phyloP scores from a whole-genome alignment of 345 rosid genomes.

The Citrus trifoliata region DNA sequence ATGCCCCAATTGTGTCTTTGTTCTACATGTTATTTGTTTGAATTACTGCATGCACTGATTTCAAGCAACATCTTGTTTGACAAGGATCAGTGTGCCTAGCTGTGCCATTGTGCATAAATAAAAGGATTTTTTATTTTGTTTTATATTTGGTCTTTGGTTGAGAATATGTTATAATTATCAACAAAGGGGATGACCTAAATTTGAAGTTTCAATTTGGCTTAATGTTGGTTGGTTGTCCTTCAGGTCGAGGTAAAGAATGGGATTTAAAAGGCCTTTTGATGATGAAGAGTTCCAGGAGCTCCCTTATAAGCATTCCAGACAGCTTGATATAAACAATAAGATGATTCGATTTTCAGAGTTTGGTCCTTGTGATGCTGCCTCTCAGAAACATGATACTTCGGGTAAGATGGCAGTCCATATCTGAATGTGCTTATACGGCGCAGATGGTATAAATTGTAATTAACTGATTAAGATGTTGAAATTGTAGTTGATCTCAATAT shows the following conservation, averaged over 20 bases:
- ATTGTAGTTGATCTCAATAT: not conserved
- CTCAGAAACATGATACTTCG: conserved; percentile 14
- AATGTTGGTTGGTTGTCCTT: conserved; percentile 7
- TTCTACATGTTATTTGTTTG: not conserved
- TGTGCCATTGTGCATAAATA: not conserved
- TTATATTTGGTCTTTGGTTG: not conserved
- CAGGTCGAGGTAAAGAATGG: conserved; percentile 34
- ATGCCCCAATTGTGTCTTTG: not conserved
- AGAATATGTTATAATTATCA: not conserved
- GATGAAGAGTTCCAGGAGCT: conserved; percentile 43
- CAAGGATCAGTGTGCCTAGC: not conserved
- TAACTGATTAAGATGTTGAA: not conserved
- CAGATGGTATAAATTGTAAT: no score
- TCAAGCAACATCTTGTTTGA: not conserved
- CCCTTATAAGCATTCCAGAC: conserved; percentile 44
- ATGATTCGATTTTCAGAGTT: conserved; percentile 20
- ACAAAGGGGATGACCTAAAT: not conserved
- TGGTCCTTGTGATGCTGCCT: conserved; percentile 23
- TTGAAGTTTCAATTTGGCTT: not conserved
- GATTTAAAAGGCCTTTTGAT: conserved; percentile 48
- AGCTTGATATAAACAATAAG: conserved; percentile 31
- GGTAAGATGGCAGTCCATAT: conserved; percentile 24
- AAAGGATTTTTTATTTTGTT: not conserved
- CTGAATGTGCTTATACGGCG: not conserved
- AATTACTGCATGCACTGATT: not conserved